phyloP scores from a whole-genome alignment of 2,329 filamentous ascomycete genomes.

The Zopfia rhizophila region DNA sequence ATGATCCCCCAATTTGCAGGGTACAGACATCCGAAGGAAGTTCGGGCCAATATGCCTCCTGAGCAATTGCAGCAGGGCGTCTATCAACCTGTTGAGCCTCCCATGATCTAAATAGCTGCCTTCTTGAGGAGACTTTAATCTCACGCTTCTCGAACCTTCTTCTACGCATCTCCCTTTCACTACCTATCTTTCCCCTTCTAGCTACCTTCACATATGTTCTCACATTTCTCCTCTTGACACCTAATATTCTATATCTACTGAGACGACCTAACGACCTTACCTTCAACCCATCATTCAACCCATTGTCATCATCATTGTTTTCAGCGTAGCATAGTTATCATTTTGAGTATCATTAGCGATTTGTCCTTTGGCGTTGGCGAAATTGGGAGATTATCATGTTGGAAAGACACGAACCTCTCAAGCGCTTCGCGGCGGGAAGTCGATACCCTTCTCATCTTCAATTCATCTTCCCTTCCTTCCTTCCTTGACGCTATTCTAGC shows the following conservation, averaged over 20 bases:
- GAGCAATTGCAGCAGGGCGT: slow-evolving; percentile 51
- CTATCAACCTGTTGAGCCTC: slow-evolving; percentile 38
- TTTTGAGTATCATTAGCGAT: slow-evolving; percentile 38
- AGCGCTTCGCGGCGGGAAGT: slow-evolving; percentile 46
- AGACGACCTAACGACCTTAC: slow-evolving; percentile 44
- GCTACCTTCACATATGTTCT: slow-evolving; percentile 8
- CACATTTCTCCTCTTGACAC: neutral
- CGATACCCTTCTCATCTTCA: slow-evolving; percentile 40
- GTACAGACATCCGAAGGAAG: slow-evolving; percentile 58
- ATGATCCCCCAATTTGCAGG: slow-evolving; percentile 35
- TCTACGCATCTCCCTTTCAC: neutral
- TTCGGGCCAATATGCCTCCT: slow-evolving; percentile 62
- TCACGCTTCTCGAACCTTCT: slow-evolving; percentile 1
- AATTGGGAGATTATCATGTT: slow-evolving; percentile 14
- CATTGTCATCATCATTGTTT: slow-evolving; percentile 21
- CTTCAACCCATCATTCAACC: slow-evolving; percentile 35
- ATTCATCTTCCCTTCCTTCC: slow-evolving; percentile 17
- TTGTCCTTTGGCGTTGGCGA: slow-evolving; percentile 11
- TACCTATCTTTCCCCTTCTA: slow-evolving; percentile 7
- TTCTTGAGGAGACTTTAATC: neutral
- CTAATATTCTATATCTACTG: slow-evolving; percentile 21
- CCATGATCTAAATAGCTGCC: slow-evolving; percentile 52
- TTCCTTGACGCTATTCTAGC: neutral
- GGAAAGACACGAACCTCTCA: slow-evolving; percentile 22
- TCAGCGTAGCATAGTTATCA: slow-evolving; percentile 34